Evolutionary conservation across 129 eudicot species (phyloP).

Genomic region (Artemisia tridentata): DNA sequence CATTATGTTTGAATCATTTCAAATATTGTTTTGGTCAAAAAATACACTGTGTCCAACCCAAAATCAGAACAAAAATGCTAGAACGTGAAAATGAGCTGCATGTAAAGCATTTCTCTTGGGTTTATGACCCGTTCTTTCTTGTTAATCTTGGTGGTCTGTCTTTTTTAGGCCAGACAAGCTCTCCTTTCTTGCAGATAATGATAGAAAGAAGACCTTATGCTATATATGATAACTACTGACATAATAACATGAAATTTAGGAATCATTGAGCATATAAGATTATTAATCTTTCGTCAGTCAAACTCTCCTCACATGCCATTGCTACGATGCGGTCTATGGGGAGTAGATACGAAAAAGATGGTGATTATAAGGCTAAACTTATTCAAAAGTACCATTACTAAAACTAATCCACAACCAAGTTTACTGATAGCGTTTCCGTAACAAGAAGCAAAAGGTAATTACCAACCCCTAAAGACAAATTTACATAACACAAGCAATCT

Average conservation of each 20-base stretch:
- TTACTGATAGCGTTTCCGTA: not conserved
- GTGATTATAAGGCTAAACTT: not conserved
- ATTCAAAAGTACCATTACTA: not conserved
- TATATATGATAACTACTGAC: not conserved
- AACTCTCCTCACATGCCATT: not conserved
- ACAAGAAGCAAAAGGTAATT: slow-evolving; percentile 6
- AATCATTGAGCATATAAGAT: not conserved
- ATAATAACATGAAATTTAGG: not conserved
- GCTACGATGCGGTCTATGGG: not conserved
- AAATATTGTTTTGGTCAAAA: too few species aligned
- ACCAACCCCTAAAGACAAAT: not conserved
- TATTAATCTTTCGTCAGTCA: not conserved
- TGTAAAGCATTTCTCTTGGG: too few species aligned
- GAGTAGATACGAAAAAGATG: not conserved
- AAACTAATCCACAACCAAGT: too few species aligned
- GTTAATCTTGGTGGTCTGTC: too few species aligned
- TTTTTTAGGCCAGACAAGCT: too few species aligned
- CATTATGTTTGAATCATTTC: too few species aligned
- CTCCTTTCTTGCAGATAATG: too few species aligned
- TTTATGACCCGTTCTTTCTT: too few species aligned
- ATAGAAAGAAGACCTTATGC: too few species aligned
- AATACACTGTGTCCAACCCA: too few species aligned
- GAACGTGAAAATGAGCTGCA: too few species aligned
- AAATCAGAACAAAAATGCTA: too few species aligned
- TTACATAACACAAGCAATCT: slow-evolving; percentile 15